Evolutionary conservation across 2,329 filamentous ascomycete genomes (phyloP).

Genomic region (Pyricularia pennisetigena): DNA sequence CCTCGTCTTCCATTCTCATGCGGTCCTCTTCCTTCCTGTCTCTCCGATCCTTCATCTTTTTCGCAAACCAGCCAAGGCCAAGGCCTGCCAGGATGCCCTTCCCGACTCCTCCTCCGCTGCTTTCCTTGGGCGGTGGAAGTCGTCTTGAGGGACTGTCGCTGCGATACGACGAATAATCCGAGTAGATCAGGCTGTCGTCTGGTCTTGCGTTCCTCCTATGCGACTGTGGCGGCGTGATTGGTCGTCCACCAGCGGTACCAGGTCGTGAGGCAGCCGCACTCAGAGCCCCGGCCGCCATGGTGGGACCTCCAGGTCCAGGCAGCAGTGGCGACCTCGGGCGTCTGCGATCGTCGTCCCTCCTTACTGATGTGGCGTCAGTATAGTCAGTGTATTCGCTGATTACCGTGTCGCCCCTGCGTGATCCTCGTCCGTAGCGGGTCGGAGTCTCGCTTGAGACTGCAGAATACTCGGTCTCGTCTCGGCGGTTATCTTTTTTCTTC

Average conservation of each 20-base stretch:
- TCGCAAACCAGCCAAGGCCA: constrained; percentile 59
- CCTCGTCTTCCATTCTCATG: constrained; percentile 35
- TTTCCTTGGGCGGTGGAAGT: constrained; percentile 24
- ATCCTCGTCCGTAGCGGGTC: constrained; percentile 31
- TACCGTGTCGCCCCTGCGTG: constrained; percentile 23
- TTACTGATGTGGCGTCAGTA: constrained; percentile 21
- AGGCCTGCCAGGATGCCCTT: constrained; percentile 46
- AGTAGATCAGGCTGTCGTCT: constrained; percentile 35
- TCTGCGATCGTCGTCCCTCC: constrained; percentile 14
- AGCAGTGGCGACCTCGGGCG: constrained; percentile 30
- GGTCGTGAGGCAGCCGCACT: constrained; percentile 33
- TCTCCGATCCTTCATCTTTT: constrained; percentile 50
- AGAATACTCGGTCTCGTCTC: constrained; percentile 46
- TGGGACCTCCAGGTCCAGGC: constrained; percentile 34
- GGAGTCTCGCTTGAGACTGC: constrained; percentile 54
- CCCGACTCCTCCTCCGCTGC: constrained; percentile 28
- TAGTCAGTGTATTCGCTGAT: constrained; percentile 32
- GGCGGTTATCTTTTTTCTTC: constrained; percentile 34
- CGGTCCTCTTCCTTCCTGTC: constrained; percentile 43
- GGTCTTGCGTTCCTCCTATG: constrained; percentile 31
- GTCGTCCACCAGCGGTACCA: constrained; percentile 21
- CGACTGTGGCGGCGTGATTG: constrained; percentile 36
- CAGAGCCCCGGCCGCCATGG: constrained; percentile 32
- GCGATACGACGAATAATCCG: constrained; percentile 50
- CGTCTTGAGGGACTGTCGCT: constrained; percentile 47